Conservation (phyloP, 768 basidiomycete genomes). For the Gymnopilus junonius region DNA sequence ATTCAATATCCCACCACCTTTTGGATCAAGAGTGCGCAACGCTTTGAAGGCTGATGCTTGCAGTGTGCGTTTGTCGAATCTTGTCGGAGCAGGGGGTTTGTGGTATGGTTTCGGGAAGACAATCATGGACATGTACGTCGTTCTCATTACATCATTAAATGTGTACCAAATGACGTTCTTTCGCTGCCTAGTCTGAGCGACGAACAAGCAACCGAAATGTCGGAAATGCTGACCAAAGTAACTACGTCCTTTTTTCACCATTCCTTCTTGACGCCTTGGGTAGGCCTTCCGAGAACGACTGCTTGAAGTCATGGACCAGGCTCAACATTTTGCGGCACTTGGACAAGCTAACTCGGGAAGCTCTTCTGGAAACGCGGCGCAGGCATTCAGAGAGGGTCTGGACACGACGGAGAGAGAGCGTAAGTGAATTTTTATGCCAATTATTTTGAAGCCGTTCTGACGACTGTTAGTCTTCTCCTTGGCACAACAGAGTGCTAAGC, state of each 20-base stretch:
- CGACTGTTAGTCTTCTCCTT: slow-evolving; percentile 71
- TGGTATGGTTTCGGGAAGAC: slow-evolving; percentile 95
- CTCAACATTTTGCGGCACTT: slow-evolving; percentile 82
- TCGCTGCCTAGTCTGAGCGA: slow-evolving; percentile 66
- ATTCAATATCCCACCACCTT: slow-evolving; percentile 81
- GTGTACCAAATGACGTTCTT: slow-evolving; percentile 1
- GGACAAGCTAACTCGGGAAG: slow-evolving; percentile 62
- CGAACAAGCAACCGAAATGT: slow-evolving; percentile 71
- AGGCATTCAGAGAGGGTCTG: slow-evolving; percentile 87
- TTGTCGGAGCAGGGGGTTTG: slow-evolving; percentile 85
- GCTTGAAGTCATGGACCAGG: slow-evolving; percentile 83
- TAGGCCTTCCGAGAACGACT: slow-evolving; percentile 81
- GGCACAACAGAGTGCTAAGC: slow-evolving; percentile 81
- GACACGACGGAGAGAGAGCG: slow-evolving; percentile 92
- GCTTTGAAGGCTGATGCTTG: slow-evolving; percentile 89
- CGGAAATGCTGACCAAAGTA: slow-evolving; percentile 71
- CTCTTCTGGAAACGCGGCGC: slow-evolving; percentile 59
- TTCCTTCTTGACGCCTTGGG: background rate
- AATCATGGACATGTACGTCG: slow-evolving; percentile 76
- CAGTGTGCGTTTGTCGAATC: slow-evolving; percentile 79
- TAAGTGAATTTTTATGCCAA: slow-evolving; percentile 43
- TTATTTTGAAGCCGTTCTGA: slow-evolving; percentile 6
- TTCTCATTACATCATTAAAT: background rate
- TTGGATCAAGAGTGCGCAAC: slow-evolving; percentile 76
- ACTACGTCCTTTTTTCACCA: background rate